These are phyloP conservation scores for Phytophthora constricta DNA, from an alignment of 352 stramenopile species.

Conservation along the genomic window DNA sequence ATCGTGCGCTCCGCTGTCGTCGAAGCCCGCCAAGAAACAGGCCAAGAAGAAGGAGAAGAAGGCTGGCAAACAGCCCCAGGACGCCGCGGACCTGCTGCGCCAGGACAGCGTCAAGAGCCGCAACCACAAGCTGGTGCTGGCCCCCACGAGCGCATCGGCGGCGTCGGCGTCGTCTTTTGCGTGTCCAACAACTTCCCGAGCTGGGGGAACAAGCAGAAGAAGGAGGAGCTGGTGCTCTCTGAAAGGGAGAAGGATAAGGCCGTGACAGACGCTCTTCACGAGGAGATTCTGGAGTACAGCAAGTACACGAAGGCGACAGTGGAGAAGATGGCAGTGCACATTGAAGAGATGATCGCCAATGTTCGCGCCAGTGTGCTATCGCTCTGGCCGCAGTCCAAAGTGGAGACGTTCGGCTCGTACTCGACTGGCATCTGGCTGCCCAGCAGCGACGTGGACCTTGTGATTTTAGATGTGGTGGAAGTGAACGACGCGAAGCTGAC, in stretches of 20 bases:
- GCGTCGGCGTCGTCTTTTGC: conserved; percentile 6
- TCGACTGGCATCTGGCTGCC: conserved; percentile 89
- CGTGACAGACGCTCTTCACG: conserved; percentile 64
- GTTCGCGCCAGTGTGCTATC: conserved; percentile 69
- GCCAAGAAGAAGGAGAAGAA: conserved; percentile 48
- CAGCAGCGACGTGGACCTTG: conserved; percentile 86
- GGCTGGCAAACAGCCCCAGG: conserved; percentile 27
- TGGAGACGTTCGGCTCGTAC: conserved; percentile 88
- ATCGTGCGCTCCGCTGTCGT: not conserved
- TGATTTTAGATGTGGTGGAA: conserved; percentile 79
- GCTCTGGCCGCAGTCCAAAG: conserved; percentile 75
- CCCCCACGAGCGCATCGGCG: conserved; percentile 27
- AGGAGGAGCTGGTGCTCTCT: conserved; percentile 16
- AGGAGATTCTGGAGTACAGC: conserved; percentile 84
- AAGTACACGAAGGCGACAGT: conserved; percentile 76
- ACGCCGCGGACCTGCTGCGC: conserved; percentile 32
- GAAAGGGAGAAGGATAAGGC: conserved; percentile 4
- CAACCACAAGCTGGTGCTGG: conserved; percentile 73
- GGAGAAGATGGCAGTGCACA: conserved; percentile 78
- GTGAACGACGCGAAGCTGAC: conserved; percentile 66
- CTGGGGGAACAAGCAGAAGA: conserved; percentile 40
- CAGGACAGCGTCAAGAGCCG: conserved; percentile 75
- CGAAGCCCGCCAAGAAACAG: conserved; percentile 31
- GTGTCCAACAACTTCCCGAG: conserved; percentile 42
- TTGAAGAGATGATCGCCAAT: conserved; percentile 85